These are phyloP conservation scores for Dactylellina drechsleri DNA, from an alignment of 2,329 filamentous ascomycete species.

Conservation along the genomic window DNA sequence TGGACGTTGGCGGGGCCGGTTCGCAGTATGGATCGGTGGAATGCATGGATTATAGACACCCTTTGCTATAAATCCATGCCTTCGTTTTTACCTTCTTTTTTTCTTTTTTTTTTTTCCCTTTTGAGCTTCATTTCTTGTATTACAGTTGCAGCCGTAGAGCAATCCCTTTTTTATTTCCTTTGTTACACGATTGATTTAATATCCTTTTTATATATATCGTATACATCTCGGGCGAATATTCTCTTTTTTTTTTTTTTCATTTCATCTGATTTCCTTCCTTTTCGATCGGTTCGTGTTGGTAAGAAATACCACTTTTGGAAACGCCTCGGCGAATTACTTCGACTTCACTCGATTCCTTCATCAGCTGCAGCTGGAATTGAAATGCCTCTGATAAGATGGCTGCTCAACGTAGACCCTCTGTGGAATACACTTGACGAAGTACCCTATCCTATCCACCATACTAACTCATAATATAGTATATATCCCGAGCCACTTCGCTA, in stretches of 20 bases:
- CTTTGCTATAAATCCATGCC: constrained; percentile 10
- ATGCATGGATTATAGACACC: constrained; percentile 21
- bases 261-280: background rate
- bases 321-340: constrained; percentile 4
- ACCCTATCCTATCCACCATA: background rate
- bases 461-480: background rate
- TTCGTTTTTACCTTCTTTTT: constrained; percentile 4
- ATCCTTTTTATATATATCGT: background rate
- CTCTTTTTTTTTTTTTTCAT: too few relatives aligned
- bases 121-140: constrained; percentile 7
- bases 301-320: constrained; percentile 1
- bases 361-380: too few relatives aligned
- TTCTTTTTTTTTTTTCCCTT: constrained; percentile 1
- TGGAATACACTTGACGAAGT: constrained; percentile 52
- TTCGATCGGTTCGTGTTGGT: constrained; percentile 1
- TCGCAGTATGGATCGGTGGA: constrained; percentile 1
- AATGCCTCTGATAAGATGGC: constrained; percentile 54
- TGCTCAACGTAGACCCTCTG: constrained; percentile 45
- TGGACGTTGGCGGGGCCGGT: background rate
- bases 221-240: constrained; percentile 3
- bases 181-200: background rate
- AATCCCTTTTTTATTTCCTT: constrained; percentile 17
- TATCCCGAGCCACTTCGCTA: background rate
- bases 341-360: background rate
- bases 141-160: constrained; percentile 31